Evolutionary conservation across 192 early-diverging fungal species (phyloP).

Genomic region (Mortierella hygrophila): DNA sequence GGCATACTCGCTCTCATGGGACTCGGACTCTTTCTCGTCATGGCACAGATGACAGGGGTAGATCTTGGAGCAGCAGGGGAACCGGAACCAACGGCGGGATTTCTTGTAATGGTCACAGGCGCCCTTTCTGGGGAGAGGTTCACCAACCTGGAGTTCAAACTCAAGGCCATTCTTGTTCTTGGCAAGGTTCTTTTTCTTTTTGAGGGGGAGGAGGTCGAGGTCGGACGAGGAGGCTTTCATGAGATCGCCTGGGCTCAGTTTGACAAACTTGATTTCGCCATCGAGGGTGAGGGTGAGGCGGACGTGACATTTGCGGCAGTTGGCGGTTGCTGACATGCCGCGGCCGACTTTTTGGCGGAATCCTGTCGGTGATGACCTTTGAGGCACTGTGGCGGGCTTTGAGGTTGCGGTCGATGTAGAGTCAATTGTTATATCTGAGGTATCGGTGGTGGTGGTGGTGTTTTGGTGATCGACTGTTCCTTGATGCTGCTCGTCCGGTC

Average conservation of each 20-base stretch:
- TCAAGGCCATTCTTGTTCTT: conserved; percentile 66
- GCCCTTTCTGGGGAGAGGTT: conserved; percentile 82
- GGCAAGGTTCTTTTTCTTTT: conserved; percentile 45
- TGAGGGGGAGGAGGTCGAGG: conserved; percentile 56
- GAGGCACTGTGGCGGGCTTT: neutral
- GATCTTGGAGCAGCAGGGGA: conserved; percentile 89
- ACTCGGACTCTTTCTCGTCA: conserved; percentile 72
- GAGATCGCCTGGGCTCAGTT: conserved; percentile 50
- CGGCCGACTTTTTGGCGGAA: conserved; percentile 45
- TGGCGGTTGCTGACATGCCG: conserved; percentile 53
- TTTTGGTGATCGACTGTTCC: neutral
- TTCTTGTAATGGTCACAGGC: conserved; percentile 89
- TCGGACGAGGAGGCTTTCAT: conserved; percentile 37
- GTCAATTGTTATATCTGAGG: neutral
- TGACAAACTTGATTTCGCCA: conserved; percentile 70
- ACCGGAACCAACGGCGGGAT: conserved; percentile 92
- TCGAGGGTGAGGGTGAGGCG: conserved; percentile 60
- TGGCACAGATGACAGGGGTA: conserved; percentile 91
- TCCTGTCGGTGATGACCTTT: conserved; percentile 34
- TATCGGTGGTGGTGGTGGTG: conserved; percentile 43
- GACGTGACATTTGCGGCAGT: conserved; percentile 60
- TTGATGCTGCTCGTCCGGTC: neutral
- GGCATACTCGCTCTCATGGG: conserved; percentile 76
- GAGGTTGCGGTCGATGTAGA: neutral
- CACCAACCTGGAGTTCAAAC: conserved; percentile 78